A percentile compares a stretch with the other conserved stretches of the same genome.
Conservation (phyloP, 2,329 filamentous ascomycete genomes). For the Leptographium lundbergii region DNA sequence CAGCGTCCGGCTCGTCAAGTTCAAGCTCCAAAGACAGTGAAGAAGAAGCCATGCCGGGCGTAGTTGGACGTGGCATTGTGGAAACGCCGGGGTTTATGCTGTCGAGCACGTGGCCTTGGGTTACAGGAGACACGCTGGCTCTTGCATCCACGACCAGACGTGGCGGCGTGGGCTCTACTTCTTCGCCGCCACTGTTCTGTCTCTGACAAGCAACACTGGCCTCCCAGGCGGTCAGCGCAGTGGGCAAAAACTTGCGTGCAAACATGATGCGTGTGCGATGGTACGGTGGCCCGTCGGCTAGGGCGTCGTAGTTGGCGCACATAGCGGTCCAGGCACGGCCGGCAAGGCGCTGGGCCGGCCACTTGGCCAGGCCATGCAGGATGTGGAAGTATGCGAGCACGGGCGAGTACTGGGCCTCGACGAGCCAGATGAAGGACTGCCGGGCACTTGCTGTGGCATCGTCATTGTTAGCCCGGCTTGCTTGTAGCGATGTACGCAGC, state of each 20-base stretch:
- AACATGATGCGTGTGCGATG: constrained; percentile 1
- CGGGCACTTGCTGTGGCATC: too few species aligned
- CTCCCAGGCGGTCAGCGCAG: constrained; percentile 7
- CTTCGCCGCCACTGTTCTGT: not conserved
- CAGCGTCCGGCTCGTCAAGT: not conserved
- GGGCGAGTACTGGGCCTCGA: constrained; percentile 22
- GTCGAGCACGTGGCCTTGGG: not conserved
- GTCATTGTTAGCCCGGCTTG: too few species aligned
- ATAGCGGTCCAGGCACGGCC: constrained; percentile 22
- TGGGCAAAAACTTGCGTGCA: constrained; percentile 2
- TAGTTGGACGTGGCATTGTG: not conserved
- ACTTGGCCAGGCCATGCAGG: constrained; percentile 19
- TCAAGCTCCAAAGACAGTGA: not conserved
- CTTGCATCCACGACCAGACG: not conserved
- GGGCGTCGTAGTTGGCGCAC: constrained; percentile 18
- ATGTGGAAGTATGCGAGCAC: constrained; percentile 28
- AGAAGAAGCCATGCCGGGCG: not conserved
- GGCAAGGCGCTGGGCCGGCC: constrained; percentile 8
- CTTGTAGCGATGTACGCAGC: constrained; percentile 15
- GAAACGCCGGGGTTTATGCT: not conserved
- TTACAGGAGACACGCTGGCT: not conserved
- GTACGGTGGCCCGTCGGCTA: not conserved
- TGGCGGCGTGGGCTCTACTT: not conserved
- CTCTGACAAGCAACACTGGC: not conserved
- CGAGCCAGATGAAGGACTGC: constrained; percentile 24